Conservation (phyloP, 2,329 filamentous ascomycete species). For the Claviceps lovelessii region DNA sequence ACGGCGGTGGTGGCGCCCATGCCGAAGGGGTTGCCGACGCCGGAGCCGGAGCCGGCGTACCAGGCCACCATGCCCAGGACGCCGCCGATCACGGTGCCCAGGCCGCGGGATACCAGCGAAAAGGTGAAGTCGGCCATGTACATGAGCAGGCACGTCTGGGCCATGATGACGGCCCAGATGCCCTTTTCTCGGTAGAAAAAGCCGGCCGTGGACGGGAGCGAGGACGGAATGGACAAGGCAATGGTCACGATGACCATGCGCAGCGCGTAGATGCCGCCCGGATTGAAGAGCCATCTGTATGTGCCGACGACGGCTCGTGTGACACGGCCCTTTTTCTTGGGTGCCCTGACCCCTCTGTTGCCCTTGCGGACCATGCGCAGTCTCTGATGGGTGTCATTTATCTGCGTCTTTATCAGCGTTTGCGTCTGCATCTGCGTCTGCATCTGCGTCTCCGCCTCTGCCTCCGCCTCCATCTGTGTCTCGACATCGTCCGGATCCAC, state of each 20-base stretch:
- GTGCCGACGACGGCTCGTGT: conserved; percentile 15
- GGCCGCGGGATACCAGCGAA: conserved; percentile 24
- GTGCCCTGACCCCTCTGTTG: conserved; percentile 5
- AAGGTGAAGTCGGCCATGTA: conserved; percentile 38
- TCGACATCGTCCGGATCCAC: conserved; percentile 11
- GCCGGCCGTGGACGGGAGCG: conserved; percentile 27
- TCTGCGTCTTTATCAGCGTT: conserved; percentile 6
- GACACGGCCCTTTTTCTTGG: conserved; percentile 7
- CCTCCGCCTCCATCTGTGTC: conserved; percentile 4
- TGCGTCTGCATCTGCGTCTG: too few species aligned
- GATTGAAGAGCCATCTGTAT: conserved; percentile 27
- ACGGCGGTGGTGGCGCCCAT: conserved; percentile 30
- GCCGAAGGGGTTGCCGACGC: conserved; percentile 34
- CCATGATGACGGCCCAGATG: conserved; percentile 37
- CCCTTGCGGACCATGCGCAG: conserved; percentile 21
- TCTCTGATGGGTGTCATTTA: conserved; percentile 21
- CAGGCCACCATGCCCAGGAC: conserved; percentile 31
- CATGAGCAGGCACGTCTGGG: conserved; percentile 30
- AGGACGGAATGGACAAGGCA: conserved; percentile 26
- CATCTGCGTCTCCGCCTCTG: too few species aligned
- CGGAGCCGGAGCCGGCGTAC: conserved; percentile 36
- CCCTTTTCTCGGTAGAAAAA: conserved; percentile 39
- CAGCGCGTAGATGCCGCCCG: conserved; percentile 30
- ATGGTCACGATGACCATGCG: conserved; percentile 34
- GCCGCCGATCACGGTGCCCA: conserved; percentile 33